phyloP scores from a whole-genome alignment of 2,329 filamentous ascomycete species.

The Aspergillus nomiae region DNA sequence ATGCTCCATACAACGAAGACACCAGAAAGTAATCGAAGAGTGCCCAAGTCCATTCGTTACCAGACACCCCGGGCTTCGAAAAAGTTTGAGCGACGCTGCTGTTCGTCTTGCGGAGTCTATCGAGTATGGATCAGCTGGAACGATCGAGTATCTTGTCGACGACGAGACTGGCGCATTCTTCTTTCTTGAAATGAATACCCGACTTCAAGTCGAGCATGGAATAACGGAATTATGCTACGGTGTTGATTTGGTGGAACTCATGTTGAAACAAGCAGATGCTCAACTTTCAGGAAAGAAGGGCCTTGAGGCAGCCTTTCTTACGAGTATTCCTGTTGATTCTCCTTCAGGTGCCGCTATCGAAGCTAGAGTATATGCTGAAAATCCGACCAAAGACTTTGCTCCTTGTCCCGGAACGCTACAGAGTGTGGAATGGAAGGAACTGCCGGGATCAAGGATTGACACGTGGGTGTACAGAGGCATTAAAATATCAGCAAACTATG shows the following conservation, averaged over 20 bases:
- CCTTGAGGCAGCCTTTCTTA: constrained; percentile 44
- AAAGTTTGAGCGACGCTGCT: constrained; percentile 66
- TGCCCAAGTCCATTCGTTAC: constrained; percentile 73
- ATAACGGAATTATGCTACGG: constrained; percentile 60
- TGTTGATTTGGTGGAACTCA: constrained; percentile 57
- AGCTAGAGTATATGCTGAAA: constrained; percentile 59
- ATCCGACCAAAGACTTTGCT: constrained; percentile 59
- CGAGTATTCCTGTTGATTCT: constrained; percentile 43
- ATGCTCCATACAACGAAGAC: constrained; percentile 81
- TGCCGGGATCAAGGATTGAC: constrained; percentile 57
- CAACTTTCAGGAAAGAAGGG: constrained; percentile 50
- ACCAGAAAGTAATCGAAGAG: constrained; percentile 91
- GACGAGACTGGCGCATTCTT: constrained; percentile 78
- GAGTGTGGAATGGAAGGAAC: constrained; percentile 57
- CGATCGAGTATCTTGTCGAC: constrained; percentile 88
- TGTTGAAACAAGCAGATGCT: constrained; percentile 58
- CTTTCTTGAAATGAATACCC: constrained; percentile 63
- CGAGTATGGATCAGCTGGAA: constrained; percentile 80
- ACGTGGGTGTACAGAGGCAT: constrained; percentile 65
- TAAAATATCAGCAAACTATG: constrained; percentile 60
- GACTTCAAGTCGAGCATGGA: constrained; percentile 61
- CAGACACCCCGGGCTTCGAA: constrained; percentile 59
- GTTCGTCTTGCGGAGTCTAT: constrained; percentile 64
- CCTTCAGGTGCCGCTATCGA: constrained; percentile 56
- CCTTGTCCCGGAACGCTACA: constrained; percentile 63